Evolutionary conservation across 192 early-diverging fungal genomes (phyloP), one percentile per base, ranked within the genome.

Genomic region (Entrophospora sp.): DNA sequence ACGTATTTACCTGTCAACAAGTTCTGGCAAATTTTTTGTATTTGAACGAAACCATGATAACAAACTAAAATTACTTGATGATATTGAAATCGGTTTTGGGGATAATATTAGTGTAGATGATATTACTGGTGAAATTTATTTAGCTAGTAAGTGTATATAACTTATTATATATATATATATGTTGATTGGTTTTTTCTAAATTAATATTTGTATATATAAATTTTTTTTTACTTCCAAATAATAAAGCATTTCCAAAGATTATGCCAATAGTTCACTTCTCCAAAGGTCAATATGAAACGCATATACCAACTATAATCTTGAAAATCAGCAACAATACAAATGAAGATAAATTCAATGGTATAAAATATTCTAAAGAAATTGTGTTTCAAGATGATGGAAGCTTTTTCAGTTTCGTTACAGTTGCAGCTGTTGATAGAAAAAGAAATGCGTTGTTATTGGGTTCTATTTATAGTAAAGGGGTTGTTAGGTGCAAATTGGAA

Each of bases 371-470:
- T 20, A 45, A 66, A 3, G 55, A 67, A 37, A 75, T 63, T 1
- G 67, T 75, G 10, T 34, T 75, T n/a, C 35, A 35, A 20, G 69
- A 71, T 45, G 52, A 67, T 55, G 73, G 69, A 27, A 13, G 42
- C 2, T 34, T 64, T 37, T 68, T 71, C 58, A 66, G 69, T 34
- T 64, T 63, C 0, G 34, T 60, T 14, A 68, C 73, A 22, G 55
- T 66, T 0, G 63, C 73, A 4, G 73, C 69, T 35, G 48, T 75
- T 34, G 73, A 75, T 32, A 67, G 63, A 2, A 60, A 68, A 36
- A 49, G 67, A 3, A 58, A 61, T 9, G 58, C 66, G 0, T 66
- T 75, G 69, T 31, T 75, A 30, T 28, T 75, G 5, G 69, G 66
- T 0, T 61, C 69, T 38, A 18, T 68, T 61, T 44, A 59, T 48